phyloP scores from a whole-genome alignment of 805 yeast species.

The Candida pseudofarinosa region DNA sequence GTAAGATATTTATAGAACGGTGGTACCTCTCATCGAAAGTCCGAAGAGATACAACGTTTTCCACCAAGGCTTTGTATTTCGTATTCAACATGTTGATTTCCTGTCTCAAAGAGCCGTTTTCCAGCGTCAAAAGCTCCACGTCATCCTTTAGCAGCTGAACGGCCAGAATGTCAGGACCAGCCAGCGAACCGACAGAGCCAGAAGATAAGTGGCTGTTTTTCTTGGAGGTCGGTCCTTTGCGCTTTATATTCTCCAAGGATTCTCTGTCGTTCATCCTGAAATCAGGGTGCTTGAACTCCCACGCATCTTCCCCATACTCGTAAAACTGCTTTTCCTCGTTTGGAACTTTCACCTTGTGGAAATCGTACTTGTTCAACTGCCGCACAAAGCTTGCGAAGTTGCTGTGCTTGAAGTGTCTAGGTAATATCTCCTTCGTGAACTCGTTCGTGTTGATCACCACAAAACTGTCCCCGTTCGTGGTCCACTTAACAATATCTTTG shows the following conservation, averaged over 20 bases:
- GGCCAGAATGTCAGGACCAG: slow-evolving; percentile 9
- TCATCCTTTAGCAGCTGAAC: slow-evolving; percentile 24
- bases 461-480: slow-evolving; percentile 78
- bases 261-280: slow-evolving; percentile 72
- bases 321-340: slow-evolving; percentile 51
- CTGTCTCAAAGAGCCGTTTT: slow-evolving; percentile 28
- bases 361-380: slow-evolving; percentile 93
- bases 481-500: slow-evolving; percentile 78
- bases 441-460: slow-evolving; percentile 87
- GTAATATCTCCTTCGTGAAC: slow-evolving; percentile 83
- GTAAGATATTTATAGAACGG: slow-evolving; percentile 47
- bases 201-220: slow-evolving; percentile 19
- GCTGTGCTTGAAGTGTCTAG: slow-evolving; percentile 91
- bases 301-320: slow-evolving; percentile 72
- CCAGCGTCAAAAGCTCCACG: slow-evolving; percentile 31
- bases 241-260: slow-evolving; percentile 80
- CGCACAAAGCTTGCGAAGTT: slow-evolving; percentile 95
- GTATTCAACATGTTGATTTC: slow-evolving; percentile 40
- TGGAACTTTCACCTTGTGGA: slow-evolving; percentile 85
- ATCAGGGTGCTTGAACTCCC: slow-evolving; percentile 95
- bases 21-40: slow-evolving; percentile 54
- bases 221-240: slow-evolving; percentile 67
- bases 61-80: slow-evolving; percentile 63
- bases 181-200: not conserved
- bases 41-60: slow-evolving; percentile 54